phyloP scores from a whole-genome alignment of 345 rosid genomes.

The Punica granatum region DNA sequence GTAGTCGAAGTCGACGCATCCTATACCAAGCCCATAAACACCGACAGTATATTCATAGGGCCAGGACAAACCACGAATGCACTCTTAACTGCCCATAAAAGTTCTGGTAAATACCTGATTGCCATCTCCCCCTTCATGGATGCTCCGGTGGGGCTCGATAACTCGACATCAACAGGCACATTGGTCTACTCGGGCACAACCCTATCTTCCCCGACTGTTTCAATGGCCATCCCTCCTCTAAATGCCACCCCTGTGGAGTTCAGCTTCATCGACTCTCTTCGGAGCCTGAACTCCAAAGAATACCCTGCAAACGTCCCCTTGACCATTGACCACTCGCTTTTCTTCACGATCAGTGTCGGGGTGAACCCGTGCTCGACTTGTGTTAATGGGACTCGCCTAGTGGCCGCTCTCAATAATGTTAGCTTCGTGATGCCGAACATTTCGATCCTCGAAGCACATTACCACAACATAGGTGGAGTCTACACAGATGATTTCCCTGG shows the following conservation, averaged over 20 bases:
- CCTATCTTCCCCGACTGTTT: slow-evolving; percentile 25
- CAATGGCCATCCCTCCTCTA: slow-evolving; percentile 38
- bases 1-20: slow-evolving; percentile 60
- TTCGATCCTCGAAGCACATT: slow-evolving; percentile 62
- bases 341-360: slow-evolving; percentile 48
- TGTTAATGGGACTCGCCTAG: slow-evolving; percentile 31
- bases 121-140: slow-evolving; percentile 80
- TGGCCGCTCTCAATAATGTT: slow-evolving; percentile 48
- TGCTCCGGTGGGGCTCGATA: slow-evolving; percentile 45
- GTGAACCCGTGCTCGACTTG: slow-evolving; percentile 60
- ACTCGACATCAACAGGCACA: slow-evolving; percentile 35
- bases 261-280: slow-evolving; percentile 29
- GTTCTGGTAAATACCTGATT: slow-evolving; percentile 39
- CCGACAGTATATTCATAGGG: slow-evolving; percentile 47
- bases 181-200: slow-evolving; percentile 34
- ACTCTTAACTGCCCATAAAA: slow-evolving; percentile 37
- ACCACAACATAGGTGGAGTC: slow-evolving; percentile 44
- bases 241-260: slow-evolving; percentile 44
- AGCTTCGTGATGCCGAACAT: slow-evolving; percentile 54
- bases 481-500: slow-evolving; percentile 67
- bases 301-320: slow-evolving; percentile 51
- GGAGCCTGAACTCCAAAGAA: slow-evolving; percentile 50
- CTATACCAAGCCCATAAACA: slow-evolving; percentile 49
- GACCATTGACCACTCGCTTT: slow-evolving; percentile 42
- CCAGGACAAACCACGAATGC: slow-evolving; percentile 83